These are phyloP conservation scores for Fraxinus ornus DNA, from an alignment of 305 asterid genomes.

Conservation along the genomic window DNA sequence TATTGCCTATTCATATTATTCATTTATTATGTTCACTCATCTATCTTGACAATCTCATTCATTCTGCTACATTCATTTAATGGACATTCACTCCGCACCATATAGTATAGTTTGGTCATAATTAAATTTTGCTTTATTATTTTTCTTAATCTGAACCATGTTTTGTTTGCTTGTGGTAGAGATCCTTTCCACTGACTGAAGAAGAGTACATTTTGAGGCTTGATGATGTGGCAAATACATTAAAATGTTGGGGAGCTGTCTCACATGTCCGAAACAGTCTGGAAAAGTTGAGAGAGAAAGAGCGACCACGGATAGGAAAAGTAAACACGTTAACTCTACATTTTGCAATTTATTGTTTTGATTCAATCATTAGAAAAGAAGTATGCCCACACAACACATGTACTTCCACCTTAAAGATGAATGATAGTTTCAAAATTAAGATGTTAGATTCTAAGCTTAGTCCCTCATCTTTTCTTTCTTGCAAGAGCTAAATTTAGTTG, in stretches of 20 bases:
- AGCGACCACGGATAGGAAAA: constrained; percentile 95
- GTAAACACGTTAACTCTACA: constrained; percentile 33
- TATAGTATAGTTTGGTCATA: neutral
- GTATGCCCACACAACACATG: neutral
- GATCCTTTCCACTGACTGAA: constrained; percentile 87
- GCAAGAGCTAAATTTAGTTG: neutral
- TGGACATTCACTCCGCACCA: neutral
- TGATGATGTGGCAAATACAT: constrained; percentile 83
- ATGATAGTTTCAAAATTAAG: neutral
- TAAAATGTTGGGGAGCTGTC: constrained; percentile 98
- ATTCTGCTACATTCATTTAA: neutral
- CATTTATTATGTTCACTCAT: neutral
- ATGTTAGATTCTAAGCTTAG: neutral
- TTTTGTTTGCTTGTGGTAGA: constrained; percentile 43
- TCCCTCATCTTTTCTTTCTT: neutral
- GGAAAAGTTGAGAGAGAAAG: constrained; percentile 48
- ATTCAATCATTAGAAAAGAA: neutral
- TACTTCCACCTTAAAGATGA: neutral
- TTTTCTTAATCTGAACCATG: constrained; percentile 26
- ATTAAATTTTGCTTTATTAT: neutral
- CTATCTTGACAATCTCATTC: neutral
- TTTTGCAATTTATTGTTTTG: constrained; percentile 4
- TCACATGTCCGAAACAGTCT: constrained; percentile 85
- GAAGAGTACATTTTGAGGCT: constrained; percentile 93
- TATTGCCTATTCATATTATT: neutral